phyloP scores from a whole-genome alignment of 352 stramenopile species.

The Pythium insidiosum region DNA sequence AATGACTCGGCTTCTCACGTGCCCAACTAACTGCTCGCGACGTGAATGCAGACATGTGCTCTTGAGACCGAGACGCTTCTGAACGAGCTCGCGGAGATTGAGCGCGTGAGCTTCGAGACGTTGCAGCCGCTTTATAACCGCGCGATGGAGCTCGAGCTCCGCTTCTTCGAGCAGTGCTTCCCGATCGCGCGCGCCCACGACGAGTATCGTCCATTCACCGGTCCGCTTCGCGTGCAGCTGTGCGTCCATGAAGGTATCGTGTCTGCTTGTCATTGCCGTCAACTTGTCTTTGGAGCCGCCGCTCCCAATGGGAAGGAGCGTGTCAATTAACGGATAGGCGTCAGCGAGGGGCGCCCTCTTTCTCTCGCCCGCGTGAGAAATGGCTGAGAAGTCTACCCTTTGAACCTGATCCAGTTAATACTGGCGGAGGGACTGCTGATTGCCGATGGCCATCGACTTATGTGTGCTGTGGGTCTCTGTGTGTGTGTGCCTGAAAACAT shows the following conservation, averaged over 20 bases:
- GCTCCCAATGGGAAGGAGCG: too few relatives aligned
- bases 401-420: slow-evolving; percentile 59
- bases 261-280: background rate
- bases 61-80: slow-evolving; percentile 23
- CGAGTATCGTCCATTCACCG: too few relatives aligned
- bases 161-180: slow-evolving; percentile 49
- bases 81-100: slow-evolving; percentile 18
- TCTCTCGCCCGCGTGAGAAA: slow-evolving; percentile 5
- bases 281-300: too few relatives aligned
- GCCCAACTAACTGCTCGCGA: too few relatives aligned
- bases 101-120: slow-evolving; percentile 15
- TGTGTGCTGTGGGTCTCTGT: slow-evolving; percentile 15
- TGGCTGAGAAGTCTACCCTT: slow-evolving; percentile 56
- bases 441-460: slow-evolving; percentile 15
- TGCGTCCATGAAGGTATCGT: slow-evolving; percentile 14
- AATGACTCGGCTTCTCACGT: too few relatives aligned
- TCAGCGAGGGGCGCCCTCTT: slow-evolving; percentile 50
- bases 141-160: slow-evolving; percentile 43
- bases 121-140: slow-evolving; percentile 34
- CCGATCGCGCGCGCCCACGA: slow-evolving; percentile 12
- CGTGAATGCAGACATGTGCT: slow-evolving; percentile 12
- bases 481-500: background rate
- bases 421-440: slow-evolving; percentile 52
- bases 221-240: too few relatives aligned
- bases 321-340: slow-evolving; percentile 24